Base-by-base conservation (phyloP, 345 rosid genomes). In the Ceriops zippeliana region DNA sequence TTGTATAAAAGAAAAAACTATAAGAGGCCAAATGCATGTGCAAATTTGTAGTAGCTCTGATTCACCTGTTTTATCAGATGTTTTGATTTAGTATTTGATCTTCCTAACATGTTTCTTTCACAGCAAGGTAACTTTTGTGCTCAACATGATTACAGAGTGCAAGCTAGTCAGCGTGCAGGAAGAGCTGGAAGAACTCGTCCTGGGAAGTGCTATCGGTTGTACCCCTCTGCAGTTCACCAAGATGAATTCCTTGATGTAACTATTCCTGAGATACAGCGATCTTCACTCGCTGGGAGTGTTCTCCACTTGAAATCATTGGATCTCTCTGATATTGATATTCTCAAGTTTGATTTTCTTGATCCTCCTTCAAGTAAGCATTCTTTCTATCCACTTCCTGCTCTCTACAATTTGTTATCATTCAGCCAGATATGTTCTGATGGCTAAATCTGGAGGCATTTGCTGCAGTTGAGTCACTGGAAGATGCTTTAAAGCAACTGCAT, bases 121-220 rank as follows among this genome's bases (percentile, higher is more conserved):
- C 6, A 46, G 21, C 22, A 28, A 38, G 42, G 38, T 57, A 64
- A 57, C 30, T 46, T 24, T 35, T 28, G 62, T 22, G 28, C 62
- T 59, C 56, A 61, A 26, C 76, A 38, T 56, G 61, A 58, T 72
- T 83, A 73, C 77, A 95, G 99, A 83, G 96, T 95, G 52, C 98
- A 95, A 82, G 99, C 99, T 69, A 90, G 90, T 81, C 99, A 95
- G 78, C 92, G 98, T 62, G 96, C 90, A 32, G 99, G 99, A 72
- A 84, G 99, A 81, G 99, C 99, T 61, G 99, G 99, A 68, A 87
- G 99, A 85, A 91, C 99, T 31, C 84, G 92, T 70, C 92, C 97
- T 63, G 99, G 99, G 64, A 95, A 91, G 84, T 95, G 98, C 80
- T 95, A 95, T 67, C 87, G 96, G 22, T 66, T 95, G 64, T 95